Evolutionary conservation across 2,329 filamentous ascomycete species (phyloP), one percentile per base, ranked within the genome.

Genomic region (Trichoderma arundinaceum): DNA sequence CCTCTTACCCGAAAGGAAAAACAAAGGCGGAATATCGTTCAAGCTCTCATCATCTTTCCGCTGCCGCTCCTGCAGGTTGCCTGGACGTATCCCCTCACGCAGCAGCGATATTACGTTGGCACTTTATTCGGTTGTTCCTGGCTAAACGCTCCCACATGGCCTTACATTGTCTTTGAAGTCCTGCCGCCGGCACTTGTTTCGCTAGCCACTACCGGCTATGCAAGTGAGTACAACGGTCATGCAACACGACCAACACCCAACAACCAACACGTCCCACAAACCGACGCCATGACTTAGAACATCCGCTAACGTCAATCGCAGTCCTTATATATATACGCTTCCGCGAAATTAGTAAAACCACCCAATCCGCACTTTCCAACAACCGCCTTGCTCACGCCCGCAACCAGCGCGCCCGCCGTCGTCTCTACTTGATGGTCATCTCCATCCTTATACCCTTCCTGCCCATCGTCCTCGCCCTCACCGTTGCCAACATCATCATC

Each of bases 381-480:
- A 83, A 80, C 74, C 80, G 74, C 38, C 68, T 75, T 5, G 79
- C 79, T 8, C 75, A 74, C 4, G 69, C 77, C 13, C 79, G 84
- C 6, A 80, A 80, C 46, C 78, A 81, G 51, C 80, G 84, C 1
- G 80, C 84, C 8, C 80, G 80, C 49, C 78, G 81, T 53, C 82
- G 84, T 48, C 80, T 88, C 49, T 88, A 86, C 74, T 76, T 83
- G 68, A 84, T 87, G 81, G 79, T 82, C 13, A 62, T 86, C 12
- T 79, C 78, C 48, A 84, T 87, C 68, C 72, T 87, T 1, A 69
- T 82, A 3, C 78, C 84, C 3, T 86, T 84, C 70, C 70, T 85
- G 0, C 85, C 84, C 1, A 69, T 87, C 5, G 74, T 79, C 68
- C 49, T 82, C 49, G 74, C 77, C 32, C 74, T 83, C 6, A 69